phyloP scores from a whole-genome alignment of 2,329 filamentous ascomycete species.

The Xylariaceae sp. region DNA sequence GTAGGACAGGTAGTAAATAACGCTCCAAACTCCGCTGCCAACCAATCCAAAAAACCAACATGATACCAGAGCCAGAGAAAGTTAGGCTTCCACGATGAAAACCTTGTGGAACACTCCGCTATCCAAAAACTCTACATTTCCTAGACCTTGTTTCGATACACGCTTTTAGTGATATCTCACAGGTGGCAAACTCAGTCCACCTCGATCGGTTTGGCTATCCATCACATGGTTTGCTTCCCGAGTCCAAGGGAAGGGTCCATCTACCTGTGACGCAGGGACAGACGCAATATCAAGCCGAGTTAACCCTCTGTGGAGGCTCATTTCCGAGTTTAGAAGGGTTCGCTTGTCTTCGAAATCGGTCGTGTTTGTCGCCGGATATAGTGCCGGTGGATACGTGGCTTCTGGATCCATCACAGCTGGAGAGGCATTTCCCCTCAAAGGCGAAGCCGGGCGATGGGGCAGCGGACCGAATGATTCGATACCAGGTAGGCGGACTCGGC shows the following conservation, averaged over 20 bases:
- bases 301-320: conserved; percentile 61
- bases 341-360: conserved; percentile 45
- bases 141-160: neutral
- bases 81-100: neutral
- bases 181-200: conserved; percentile 42
- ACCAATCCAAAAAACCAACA: neutral
- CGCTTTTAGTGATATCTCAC: conserved; percentile 52
- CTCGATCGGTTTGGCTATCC: conserved; percentile 51
- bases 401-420: conserved; percentile 66
- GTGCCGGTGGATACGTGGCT: conserved; percentile 39
- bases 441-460: conserved; percentile 58
- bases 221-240: conserved; percentile 53
- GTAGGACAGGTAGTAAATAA: neutral
- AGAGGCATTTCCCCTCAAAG: conserved; percentile 61
- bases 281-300: conserved; percentile 61
- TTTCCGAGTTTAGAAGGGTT: conserved; percentile 58
- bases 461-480: conserved; percentile 88
- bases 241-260: conserved; percentile 53
- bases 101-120: neutral
- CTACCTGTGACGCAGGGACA: conserved; percentile 43
- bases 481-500: conserved; percentile 68
- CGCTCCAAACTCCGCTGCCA: neutral
- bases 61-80: neutral
- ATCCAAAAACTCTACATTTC: neutral
- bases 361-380: conserved; percentile 32